Evolutionary conservation across 306 rosid species (phyloP).

Genomic region (Castanea mollissima): DNA sequence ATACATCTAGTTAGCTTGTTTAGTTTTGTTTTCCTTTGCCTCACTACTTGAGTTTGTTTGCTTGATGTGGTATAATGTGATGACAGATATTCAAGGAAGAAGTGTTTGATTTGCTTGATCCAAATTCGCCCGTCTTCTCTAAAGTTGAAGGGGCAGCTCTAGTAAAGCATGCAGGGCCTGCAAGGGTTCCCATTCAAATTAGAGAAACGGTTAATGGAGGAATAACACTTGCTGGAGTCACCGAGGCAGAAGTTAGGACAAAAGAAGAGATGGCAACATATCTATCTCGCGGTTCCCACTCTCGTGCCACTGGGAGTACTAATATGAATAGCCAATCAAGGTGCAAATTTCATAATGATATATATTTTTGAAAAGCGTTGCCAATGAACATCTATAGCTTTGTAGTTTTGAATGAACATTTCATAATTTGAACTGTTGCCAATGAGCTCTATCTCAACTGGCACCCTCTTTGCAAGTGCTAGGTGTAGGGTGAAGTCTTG

Average conservation of each 20-base stretch:
- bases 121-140: constrained; percentile 37
- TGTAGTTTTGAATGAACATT: too few relatives aligned
- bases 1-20: neutral
- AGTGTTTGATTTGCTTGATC: constrained; percentile 81
- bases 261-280: constrained; percentile 80
- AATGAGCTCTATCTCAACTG: too few relatives aligned
- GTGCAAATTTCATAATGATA: constrained; percentile 26
- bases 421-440: too few relatives aligned
- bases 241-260: constrained; percentile 74
- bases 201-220: constrained; percentile 85
- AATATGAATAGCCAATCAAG: constrained; percentile 96
- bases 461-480: too few relatives aligned
- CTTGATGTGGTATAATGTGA: constrained; percentile 5
- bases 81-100: constrained; percentile 90
- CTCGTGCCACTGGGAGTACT: constrained; percentile 91
- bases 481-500: too few relatives aligned
- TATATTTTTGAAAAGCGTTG: neutral
- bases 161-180: constrained; percentile 42
- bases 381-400: too few relatives aligned
- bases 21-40: neutral
- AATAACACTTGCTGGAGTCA: constrained; percentile 87
- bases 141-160: constrained; percentile 44
- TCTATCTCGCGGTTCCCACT: constrained; percentile 66
- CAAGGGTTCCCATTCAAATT: constrained; percentile 81
- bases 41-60: neutral